Conservation (phyloP, 164 flowering plant species). For the Umbellularia californica region DNA sequence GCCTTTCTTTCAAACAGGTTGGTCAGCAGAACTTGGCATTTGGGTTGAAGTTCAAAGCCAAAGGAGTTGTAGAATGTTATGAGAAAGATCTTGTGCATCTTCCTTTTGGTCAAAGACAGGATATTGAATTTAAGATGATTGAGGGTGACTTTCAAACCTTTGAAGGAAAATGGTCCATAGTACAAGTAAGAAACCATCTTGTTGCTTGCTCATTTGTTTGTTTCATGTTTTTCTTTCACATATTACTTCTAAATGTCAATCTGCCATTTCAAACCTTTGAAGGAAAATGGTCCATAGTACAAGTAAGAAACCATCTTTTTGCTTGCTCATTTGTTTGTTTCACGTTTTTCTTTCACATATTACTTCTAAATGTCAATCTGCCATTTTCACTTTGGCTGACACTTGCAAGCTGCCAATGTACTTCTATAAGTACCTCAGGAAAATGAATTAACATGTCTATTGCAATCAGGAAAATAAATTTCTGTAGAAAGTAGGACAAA, state of each 20-base stretch:
- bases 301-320: conserved; percentile 33
- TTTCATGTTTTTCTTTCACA: neutral
- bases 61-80: conserved; percentile 69
- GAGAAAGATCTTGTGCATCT: conserved; percentile 57
- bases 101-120: conserved; percentile 53
- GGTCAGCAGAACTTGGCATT: conserved; percentile 68
- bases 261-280: conserved; percentile 34
- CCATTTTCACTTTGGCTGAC: neutral
- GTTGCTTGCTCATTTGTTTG: neutral
- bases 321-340: neutral
- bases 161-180: conserved; percentile 73
- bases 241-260: neutral
- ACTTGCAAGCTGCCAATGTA: neutral
- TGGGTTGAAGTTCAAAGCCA: conserved; percentile 74
- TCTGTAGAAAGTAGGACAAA: neutral
- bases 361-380: neutral
- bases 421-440: neutral
- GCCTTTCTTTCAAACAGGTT: conserved; percentile 43
- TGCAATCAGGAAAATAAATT: neutral
- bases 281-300: conserved; percentile 73
- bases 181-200: conserved; percentile 40
- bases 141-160: conserved; percentile 76
- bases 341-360: neutral
- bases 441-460: neutral
- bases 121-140: conserved; percentile 78